Evolutionary conservation across 176 grass and related monocot genomes (phyloP).

Genomic region (Bonia amplexicaulis): DNA sequence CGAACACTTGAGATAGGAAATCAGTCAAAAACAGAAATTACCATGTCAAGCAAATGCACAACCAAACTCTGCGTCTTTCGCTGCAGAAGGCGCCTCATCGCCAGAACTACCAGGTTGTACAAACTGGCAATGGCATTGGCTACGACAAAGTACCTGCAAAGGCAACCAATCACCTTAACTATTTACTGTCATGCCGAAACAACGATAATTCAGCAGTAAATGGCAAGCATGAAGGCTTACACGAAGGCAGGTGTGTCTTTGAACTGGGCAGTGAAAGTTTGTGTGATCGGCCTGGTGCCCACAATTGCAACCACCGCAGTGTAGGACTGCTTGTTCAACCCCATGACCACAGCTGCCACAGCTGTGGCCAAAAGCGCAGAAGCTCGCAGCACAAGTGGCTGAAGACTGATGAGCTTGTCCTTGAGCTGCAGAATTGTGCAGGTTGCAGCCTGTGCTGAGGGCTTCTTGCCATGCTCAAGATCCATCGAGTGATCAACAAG

Average conservation of each 20-base stretch:
- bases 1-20: neutral
- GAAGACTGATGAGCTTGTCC: slow-evolving; percentile 24
- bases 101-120: slow-evolving; percentile 49
- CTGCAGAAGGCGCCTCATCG: slow-evolving; percentile 25
- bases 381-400: slow-evolving; percentile 40
- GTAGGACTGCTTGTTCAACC: slow-evolving; percentile 60
- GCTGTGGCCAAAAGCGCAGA: slow-evolving; percentile 28
- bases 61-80: slow-evolving; percentile 33
- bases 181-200: neutral
- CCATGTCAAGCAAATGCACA: slow-evolving; percentile 56
- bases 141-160: slow-evolving; percentile 63
- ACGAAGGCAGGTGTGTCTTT: slow-evolving; percentile 67
- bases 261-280: slow-evolving; percentile 67
- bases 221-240: slow-evolving; percentile 20
- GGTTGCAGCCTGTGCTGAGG: neutral
- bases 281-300: slow-evolving; percentile 51
- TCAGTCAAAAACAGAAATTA: slow-evolving; percentile 5
- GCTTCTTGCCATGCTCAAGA: slow-evolving; percentile 35
- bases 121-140: slow-evolving; percentile 55
- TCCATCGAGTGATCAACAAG: slow-evolving; percentile 30
- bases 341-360: slow-evolving; percentile 60
- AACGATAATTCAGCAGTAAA: neutral
- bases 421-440: slow-evolving; percentile 13
- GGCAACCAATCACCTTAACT: neutral
- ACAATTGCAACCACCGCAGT: slow-evolving; percentile 54